phyloP scores from a whole-genome alignment of 2,329 filamentous ascomycete species.

The Tolypocladium sp. region DNA sequence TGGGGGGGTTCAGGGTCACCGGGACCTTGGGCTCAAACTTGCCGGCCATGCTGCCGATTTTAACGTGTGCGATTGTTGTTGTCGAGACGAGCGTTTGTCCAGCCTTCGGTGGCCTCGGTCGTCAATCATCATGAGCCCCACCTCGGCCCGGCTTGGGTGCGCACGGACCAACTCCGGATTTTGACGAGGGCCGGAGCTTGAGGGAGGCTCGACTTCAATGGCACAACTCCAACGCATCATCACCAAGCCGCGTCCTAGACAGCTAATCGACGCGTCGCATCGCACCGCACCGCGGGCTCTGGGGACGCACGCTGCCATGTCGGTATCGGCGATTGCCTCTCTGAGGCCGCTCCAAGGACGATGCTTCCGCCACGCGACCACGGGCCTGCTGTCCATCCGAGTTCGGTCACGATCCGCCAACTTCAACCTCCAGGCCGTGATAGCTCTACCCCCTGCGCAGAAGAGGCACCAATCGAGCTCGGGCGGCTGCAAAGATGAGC shows the following conservation, averaged over 20 bases:
- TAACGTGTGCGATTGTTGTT: neutral
- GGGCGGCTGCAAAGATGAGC: slow-evolving; percentile 4
- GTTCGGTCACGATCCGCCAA: slow-evolving; percentile 17
- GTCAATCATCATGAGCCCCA: neutral
- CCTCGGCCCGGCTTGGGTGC: slow-evolving; percentile 2
- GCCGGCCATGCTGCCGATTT: slow-evolving; percentile 36
- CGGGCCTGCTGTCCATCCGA: slow-evolving; percentile 22
- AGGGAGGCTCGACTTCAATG: neutral
- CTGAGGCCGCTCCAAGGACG: slow-evolving; percentile 20
- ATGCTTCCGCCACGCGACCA: slow-evolving; percentile 17
- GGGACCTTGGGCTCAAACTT: slow-evolving; percentile 73
- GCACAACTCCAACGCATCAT: neutral
- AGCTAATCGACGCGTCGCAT: neutral
- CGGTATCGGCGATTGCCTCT: slow-evolving; percentile 22
- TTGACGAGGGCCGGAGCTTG: neutral
- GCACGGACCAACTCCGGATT: slow-evolving; percentile 7
- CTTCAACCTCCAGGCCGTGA: slow-evolving; percentile 18
- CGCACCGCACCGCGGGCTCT: neutral
- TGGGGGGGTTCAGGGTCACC: slow-evolving; percentile 72
- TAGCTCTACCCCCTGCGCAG: slow-evolving; percentile 17
- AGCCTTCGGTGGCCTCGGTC: neutral
- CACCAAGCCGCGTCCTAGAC: neutral
- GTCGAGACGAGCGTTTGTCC: neutral
- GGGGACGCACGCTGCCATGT: slow-evolving; percentile 22
- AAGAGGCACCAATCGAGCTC: slow-evolving; percentile 17